Conservation (phyloP, 345 rosid genomes). For the Citrus maxima region DNA sequence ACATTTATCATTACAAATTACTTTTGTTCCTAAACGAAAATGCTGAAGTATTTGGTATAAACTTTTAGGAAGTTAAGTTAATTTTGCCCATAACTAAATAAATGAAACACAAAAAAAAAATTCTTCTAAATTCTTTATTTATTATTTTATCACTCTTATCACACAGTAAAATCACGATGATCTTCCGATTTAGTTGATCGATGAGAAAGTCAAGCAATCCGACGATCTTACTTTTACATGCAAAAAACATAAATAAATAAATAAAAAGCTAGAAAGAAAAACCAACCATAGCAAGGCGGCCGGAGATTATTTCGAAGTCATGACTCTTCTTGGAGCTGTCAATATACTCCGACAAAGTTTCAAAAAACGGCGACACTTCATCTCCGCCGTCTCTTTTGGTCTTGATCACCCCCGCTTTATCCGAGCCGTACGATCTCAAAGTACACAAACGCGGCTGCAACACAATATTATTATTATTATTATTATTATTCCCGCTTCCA, state of each 20-base stretch:
- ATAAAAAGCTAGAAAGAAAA: not conserved
- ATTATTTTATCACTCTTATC: too few species aligned
- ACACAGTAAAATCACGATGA: too few species aligned
- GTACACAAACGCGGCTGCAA: constrained; percentile 86
- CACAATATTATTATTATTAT: constrained; percentile 36
- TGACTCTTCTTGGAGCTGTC: constrained; percentile 89
- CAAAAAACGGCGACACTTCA: constrained; percentile 60
- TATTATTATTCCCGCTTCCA: not conserved
- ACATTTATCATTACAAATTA: too few species aligned
- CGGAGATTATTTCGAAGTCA: constrained; percentile 86
- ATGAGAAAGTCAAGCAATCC: too few species aligned
- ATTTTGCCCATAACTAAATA: too few species aligned
- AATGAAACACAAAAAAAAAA: too few species aligned
- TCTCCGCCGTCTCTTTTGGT: constrained; percentile 37
- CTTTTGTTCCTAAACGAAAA: too few species aligned
- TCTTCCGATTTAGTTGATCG: too few species aligned
- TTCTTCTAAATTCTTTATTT: too few species aligned
- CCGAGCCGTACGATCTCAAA: constrained; percentile 80
- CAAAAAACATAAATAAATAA: not conserved
- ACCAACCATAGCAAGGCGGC: constrained; percentile 83
- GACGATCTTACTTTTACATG: not conserved
- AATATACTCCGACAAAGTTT: constrained; percentile 72
- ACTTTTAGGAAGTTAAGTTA: too few species aligned
- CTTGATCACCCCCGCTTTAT: constrained; percentile 41
- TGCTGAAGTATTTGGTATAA: too few species aligned